Evolutionary conservation across 805 yeast species (phyloP), one percentile per base, ranked within the genome.

Genomic region (Groenewaldozyma salmanticensis): DNA sequence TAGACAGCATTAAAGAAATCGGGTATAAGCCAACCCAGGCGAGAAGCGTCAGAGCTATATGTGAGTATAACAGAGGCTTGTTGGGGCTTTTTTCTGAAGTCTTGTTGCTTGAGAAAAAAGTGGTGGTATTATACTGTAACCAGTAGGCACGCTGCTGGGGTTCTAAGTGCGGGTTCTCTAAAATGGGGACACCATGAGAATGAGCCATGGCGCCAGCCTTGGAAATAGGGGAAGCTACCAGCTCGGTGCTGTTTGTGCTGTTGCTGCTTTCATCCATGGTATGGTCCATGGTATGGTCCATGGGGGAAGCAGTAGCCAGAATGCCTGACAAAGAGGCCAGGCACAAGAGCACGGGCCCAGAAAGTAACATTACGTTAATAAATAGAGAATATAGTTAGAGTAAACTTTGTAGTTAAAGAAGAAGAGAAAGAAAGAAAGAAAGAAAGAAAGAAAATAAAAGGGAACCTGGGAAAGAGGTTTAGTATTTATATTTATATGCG

Each of bases 111-210:
- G 57, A 39, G 33, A 44, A 46, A 62, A 84, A 77, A 2, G 85
- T 78, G 1, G 90, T 80, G 11, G 94, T 76, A 54, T 82, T 77
- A 61, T 87, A 88, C 20, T 61, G 57, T 37, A 76, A 77, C 96
- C 96, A 88, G 60, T 72, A 88, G 21, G 69, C 57, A 42, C 76
- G 65, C 59, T 87, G 95, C 35, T 77, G 81, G 0, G 88, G 80
- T 15, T 77, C 69, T 37, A 88, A 68, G 16, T 74, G 54, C 1
- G 82, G 80, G 44, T 71, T 57, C 21, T 76, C 64, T 35, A 87
- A 66, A 33, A 88, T 83, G 1, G 94, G 88, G 48, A 74, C 53
- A 0, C 94, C 94, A 54, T 85, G 95, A 37, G 60, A 56, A 53
- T 75, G 48, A 24, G 32, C 39, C 15, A 21, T 35, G 16, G 17